phyloP scores from a whole-genome alignment of 108 stramenopile genomes.

The Fistulifera pelliculosa region DNA sequence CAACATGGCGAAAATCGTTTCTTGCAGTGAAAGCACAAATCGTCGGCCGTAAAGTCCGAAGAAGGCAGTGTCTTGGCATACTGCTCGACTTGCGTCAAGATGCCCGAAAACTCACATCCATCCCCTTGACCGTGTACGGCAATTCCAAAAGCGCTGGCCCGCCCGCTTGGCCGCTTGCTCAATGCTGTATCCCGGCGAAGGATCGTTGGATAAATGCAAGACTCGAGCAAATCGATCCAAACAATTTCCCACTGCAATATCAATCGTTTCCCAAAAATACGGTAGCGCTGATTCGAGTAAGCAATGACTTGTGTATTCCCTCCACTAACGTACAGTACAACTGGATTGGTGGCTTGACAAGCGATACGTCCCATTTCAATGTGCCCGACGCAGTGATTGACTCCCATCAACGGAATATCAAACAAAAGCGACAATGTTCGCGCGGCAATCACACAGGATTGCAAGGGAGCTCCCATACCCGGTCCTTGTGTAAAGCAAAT shows the following conservation, averaged over 20 bases:
- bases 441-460: conserved; percentile 87
- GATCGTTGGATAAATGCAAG: conserved; percentile 92
- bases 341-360: conserved; percentile 79
- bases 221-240: conserved; percentile 97
- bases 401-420: conserved; percentile 86
- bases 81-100: conserved; percentile 46
- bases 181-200: conserved; percentile 97
- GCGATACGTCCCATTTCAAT: conserved; percentile 99
- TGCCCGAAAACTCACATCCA: conserved; percentile 92
- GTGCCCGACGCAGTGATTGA: conserved; percentile 99
- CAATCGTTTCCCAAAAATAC: conserved; percentile 99
- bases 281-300: conserved; percentile 83
- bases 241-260: conserved; percentile 99
- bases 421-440: conserved; percentile 78
- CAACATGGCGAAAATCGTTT: conserved; percentile 99
- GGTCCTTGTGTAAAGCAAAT: conserved; percentile 93
- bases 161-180: conserved; percentile 89
- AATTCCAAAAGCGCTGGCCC: conserved; percentile 55
- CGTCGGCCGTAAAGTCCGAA: conserved; percentile 59
- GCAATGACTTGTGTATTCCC: conserved; percentile 99
- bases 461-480: conserved; percentile 98
- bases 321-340: conserved; percentile 95
- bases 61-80: conserved; percentile 34
- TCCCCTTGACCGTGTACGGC: conserved; percentile 99
- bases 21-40: conserved; percentile 97